Percentiles rank a stretch among this genome's conserved stretches.
phyloP scores from a whole-genome alignment of 2,329 filamentous ascomycete genomes.

The Massarina eburnea region DNA sequence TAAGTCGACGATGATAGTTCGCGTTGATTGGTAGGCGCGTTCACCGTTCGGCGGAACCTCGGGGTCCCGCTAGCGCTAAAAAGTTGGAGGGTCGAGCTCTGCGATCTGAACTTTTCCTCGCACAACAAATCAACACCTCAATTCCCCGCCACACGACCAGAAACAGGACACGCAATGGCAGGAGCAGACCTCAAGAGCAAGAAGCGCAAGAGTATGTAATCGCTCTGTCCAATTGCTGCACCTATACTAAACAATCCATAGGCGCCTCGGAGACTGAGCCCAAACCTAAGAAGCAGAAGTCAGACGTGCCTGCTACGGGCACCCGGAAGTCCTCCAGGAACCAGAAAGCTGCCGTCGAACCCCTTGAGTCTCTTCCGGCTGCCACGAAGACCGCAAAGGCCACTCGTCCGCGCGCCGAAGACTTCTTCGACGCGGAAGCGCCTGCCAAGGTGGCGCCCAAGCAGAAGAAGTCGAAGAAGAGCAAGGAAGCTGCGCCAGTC shows the following conservation, averaged over 20 bases:
- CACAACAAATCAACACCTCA: constrained; percentile 10
- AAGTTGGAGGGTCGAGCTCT: constrained; percentile 27
- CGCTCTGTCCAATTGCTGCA: constrained; percentile 2
- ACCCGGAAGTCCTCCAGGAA: constrained; percentile 23
- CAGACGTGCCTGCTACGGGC: constrained; percentile 24
- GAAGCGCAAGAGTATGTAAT: constrained; percentile 55
- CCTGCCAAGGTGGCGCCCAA: constrained; percentile 10
- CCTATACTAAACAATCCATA: constrained; percentile 14
- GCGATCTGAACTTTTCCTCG: constrained; percentile 35
- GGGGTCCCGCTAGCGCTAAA: constrained; percentile 16
- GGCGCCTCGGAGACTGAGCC: constrained; percentile 37
- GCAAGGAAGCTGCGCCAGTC: constrained; percentile 38
- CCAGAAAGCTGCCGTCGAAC: constrained; percentile 22
- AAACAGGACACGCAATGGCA: constrained; percentile 49
- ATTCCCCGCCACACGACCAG: constrained; percentile 12
- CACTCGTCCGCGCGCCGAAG: constrained; percentile 40
- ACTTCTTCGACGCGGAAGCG: constrained; percentile 33
- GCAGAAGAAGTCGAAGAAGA: constrained; percentile 7
- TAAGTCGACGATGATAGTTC: too few species aligned
- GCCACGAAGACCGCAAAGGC: constrained; percentile 30
- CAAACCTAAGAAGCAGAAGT: constrained; percentile 44
- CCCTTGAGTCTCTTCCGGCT: constrained; percentile 17
- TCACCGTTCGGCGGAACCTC: constrained; percentile 5
- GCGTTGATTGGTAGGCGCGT: too few species aligned
- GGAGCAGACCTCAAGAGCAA: constrained; percentile 54